Evolutionary conservation across 2,329 filamentous ascomycete species (phyloP).

Genomic region (Paecilomyces sp.): DNA sequence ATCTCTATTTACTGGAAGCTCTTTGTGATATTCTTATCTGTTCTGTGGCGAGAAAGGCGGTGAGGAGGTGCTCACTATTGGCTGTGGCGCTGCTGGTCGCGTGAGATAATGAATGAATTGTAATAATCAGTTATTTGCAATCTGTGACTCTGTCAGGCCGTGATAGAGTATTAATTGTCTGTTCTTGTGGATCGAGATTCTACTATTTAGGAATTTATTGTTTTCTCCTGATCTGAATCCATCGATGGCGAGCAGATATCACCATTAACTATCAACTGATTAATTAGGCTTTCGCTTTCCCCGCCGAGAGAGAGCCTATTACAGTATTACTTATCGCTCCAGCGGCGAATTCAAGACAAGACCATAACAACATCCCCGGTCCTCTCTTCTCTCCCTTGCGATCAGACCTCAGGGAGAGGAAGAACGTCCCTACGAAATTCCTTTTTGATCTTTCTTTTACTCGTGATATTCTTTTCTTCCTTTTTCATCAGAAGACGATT

Average conservation of each 20-base stretch:
- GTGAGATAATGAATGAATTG: not conserved
- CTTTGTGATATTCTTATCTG: not conserved
- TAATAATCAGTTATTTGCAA: not conserved
- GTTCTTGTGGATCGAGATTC: not conserved
- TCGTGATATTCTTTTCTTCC: too few relatives aligned
- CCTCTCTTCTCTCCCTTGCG: not conserved
- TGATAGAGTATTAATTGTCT: not conserved
- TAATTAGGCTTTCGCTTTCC: too few relatives aligned
- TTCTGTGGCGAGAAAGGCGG: not conserved
- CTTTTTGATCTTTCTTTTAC: too few relatives aligned
- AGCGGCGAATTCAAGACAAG: not conserved
- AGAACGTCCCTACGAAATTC: too few relatives aligned
- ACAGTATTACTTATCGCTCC: not conserved
- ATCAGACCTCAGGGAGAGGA: too few relatives aligned
- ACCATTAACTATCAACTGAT: too few relatives aligned
- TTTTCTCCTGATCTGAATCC: not conserved
- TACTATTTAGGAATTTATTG: too few relatives aligned
- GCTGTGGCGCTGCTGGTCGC: not conserved
- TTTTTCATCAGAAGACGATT: too few relatives aligned
- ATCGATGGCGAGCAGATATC: too few relatives aligned
- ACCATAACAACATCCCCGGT: not conserved
- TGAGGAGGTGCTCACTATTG: not conserved
- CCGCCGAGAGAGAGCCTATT: too few relatives aligned
- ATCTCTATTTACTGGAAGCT: not conserved
- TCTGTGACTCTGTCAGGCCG: not conserved